Conservation (phyloP, 2,329 filamentous ascomycete species). For the Hymenoscyphus fraxineus region DNA sequence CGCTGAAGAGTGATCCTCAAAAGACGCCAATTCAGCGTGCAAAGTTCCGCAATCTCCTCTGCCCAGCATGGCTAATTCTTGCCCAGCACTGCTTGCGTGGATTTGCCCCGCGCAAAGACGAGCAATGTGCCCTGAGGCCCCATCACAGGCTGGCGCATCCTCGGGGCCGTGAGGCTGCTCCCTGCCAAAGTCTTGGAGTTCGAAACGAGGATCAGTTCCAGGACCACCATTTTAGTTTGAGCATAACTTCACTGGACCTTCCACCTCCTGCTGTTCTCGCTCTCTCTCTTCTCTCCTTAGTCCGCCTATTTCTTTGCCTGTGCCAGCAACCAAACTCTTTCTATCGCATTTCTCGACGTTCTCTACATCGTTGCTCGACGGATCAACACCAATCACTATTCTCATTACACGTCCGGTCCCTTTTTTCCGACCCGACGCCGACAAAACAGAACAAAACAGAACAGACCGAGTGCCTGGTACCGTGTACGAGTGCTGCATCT, state of each 20-base stretch:
- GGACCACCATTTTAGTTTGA: conserved; percentile 12
- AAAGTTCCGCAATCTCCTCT: background rate
- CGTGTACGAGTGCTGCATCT: background rate
- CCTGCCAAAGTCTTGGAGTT: background rate
- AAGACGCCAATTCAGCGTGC: background rate
- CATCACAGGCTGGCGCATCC: background rate
- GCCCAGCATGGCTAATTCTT: background rate
- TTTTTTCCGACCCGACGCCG: background rate
- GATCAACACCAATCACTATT: background rate
- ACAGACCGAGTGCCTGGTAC: background rate
- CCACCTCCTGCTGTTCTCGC: background rate
- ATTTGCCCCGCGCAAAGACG: background rate
- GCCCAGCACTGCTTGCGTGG: background rate
- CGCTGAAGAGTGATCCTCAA: background rate
- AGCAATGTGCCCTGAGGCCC: background rate
- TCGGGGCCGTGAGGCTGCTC: background rate
- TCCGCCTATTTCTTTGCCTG: conserved; percentile 2
- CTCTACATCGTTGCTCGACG: conserved; percentile 1
- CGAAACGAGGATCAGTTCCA: conserved; percentile 6
- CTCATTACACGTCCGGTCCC: background rate
- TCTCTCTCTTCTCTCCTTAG: background rate
- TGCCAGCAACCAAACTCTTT: background rate
- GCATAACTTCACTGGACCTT: conserved; percentile 3
- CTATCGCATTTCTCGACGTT: background rate
- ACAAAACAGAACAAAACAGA: background rate